Evolutionary conservation across 208 protist genomes (phyloP), one percentile per base, ranked within the genome.

Genomic region (Leptomonas pyrrhocoris): DNA sequence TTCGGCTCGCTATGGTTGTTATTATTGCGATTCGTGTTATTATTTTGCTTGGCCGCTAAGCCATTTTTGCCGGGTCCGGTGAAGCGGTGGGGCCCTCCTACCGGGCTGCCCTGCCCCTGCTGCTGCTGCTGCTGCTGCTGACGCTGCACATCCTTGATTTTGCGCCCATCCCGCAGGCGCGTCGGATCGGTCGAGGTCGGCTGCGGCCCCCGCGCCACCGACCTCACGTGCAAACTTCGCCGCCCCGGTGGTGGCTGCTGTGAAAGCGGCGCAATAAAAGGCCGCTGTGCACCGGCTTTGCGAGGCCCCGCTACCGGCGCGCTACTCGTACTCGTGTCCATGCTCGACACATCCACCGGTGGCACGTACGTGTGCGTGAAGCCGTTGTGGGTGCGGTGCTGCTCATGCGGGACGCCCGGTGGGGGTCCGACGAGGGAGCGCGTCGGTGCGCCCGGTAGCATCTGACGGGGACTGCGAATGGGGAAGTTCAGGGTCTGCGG

Each of bases 121-220:
- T 40, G 12, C 15, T 28, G 12, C 15, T 54, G 40, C n/a, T 70
- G 51, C 28, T 38, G 46, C 42, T 64, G 56, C 55, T 46, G 66
- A 15, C 27, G 48, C 28, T 67, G 43, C 2, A 67, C 50, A 18
- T 73, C 50, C 18, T 73, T 60, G 30, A 83, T 72, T 15, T 73
- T 72, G 11, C 64, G 68, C 5, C 80, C 80, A 38, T 85, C 63
- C 9, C 36, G 48, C 25, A 77, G 60, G 0, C 83, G 74, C 1
- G 76, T 84, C 21, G 76, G 72, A 21, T 79, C 69, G 1, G 83
- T 34, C 0, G 40, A 64, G 1, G 58, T 71, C 23, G 83, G 83
- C 68, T 88, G 83, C 19, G 83, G 83, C 0, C 83, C 83, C 21
- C 83, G 79, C 18, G 79, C 69, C 12, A 88, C 79, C 4, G 73